Percentiles rank a stretch among this genome's conserved stretches.
Evolutionary conservation across 441 rosid genomes (phyloP).

Genomic region (Syzygium malaccense): DNA sequence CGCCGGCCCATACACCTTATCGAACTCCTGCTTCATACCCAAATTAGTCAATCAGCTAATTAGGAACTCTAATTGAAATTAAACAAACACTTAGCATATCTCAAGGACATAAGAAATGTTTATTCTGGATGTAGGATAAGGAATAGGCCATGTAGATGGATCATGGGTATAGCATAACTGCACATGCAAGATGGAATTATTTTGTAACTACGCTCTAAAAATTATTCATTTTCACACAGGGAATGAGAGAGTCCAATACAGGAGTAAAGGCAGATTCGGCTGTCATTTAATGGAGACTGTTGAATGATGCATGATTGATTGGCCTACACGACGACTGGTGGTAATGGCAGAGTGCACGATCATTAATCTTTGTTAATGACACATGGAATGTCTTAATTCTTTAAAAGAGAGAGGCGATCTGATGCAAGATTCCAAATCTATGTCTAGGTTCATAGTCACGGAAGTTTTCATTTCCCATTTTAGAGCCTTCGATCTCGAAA

Average conservation of each 20-base stretch:
- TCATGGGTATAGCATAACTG: background rate
- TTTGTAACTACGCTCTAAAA: background rate
- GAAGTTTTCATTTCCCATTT: background rate
- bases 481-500: no score
- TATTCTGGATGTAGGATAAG: background rate
- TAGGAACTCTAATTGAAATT: background rate
- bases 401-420: background rate
- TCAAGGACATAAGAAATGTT: background rate
- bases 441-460: background rate
- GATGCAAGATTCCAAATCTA: background rate
- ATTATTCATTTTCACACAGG: background rate
- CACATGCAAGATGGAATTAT: background rate
- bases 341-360: background rate
- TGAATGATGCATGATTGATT: background rate
- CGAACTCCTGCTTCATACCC: constrained; percentile 42
- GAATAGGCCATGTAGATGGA: background rate
- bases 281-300: background rate
- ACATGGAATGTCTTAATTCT: constrained; percentile 27
- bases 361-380: background rate
- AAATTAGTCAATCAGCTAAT: background rate
- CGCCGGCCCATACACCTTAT: constrained; percentile 64
- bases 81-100: background rate
- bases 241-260: background rate
- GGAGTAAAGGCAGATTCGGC: background rate
- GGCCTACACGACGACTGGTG: background rate